Conservation (phyloP, 345 rosid genomes). For the Acer saccharum region DNA sequence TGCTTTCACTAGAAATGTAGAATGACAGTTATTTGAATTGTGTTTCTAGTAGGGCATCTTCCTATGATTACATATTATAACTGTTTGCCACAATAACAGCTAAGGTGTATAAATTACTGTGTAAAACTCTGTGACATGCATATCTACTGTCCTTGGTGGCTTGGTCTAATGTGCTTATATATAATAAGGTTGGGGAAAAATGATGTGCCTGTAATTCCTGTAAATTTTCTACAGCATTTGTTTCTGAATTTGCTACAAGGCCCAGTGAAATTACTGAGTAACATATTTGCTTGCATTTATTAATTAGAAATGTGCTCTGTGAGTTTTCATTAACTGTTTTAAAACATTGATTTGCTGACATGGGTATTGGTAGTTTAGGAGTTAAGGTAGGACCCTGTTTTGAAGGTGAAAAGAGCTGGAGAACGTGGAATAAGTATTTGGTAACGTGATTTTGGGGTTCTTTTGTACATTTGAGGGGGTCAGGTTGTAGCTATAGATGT, state of each 20-base stretch:
- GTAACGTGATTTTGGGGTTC: not conserved
- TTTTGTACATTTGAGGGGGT: no score
- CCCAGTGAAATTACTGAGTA: not conserved
- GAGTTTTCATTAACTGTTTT: not conserved
- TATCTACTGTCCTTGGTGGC: no score
- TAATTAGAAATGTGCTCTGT: not conserved
- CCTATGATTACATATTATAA: no score
- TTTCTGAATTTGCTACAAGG: not conserved
- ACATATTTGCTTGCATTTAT: constrained; percentile 1
- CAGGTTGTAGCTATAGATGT: not conserved
- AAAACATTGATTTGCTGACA: not conserved
- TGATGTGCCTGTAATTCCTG: not conserved
- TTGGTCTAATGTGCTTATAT: not conserved
- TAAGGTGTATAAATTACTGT: no score
- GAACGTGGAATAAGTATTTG: not conserved
- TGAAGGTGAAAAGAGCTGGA: no score
- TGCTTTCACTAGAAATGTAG: not conserved
- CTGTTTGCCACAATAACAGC: no score
- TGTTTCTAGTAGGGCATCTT: not conserved
- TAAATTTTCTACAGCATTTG: not conserved
- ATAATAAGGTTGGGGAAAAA: not conserved
- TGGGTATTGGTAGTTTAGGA: not conserved
- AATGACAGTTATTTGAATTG: not conserved
- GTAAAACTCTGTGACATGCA: not conserved
- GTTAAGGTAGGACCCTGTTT: not conserved